These are phyloP conservation scores for Wallemia mellicola DNA, from an alignment of 1,284 basidiomycete species.

Conservation along the genomic window DNA sequence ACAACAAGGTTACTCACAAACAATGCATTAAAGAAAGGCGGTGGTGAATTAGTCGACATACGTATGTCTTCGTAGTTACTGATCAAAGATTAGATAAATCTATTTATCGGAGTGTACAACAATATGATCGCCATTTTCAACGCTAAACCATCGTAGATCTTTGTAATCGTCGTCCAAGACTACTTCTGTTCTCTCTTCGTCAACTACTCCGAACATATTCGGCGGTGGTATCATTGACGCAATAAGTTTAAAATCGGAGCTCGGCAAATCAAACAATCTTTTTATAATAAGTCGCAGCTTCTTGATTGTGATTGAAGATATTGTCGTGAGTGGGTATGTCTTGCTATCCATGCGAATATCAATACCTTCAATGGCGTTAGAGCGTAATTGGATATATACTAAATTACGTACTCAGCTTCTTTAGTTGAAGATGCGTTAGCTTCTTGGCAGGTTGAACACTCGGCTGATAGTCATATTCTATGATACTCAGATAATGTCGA, in stretches of 20 bases:
- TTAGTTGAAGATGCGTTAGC: neutral
- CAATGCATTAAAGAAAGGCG: neutral
- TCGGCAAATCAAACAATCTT: neutral
- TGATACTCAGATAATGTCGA: too few species aligned
- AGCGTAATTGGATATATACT: neutral
- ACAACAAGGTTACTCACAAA: too few species aligned
- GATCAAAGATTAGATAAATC: neutral
- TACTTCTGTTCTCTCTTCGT: neutral
- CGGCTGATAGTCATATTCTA: neutral
- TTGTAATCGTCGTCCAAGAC: neutral
- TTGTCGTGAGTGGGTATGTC: neutral
- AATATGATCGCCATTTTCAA: neutral
- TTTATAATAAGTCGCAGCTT: neutral
- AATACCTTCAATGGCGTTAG: neutral
- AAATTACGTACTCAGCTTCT: neutral
- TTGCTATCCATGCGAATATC: neutral
- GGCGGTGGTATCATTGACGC: neutral
- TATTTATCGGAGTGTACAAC: neutral
- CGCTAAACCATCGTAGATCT: neutral
- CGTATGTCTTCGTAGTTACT: neutral
- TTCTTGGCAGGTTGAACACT: neutral
- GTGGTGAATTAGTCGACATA: neutral
- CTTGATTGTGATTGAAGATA: neutral
- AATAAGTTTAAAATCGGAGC: neutral
- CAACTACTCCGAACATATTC: neutral